A percentile compares a stretch with the other conserved stretches of the same genome.
phyloP scores from a whole-genome alignment of 2,329 filamentous ascomycete genomes.

The Aureobasidium sp. region DNA sequence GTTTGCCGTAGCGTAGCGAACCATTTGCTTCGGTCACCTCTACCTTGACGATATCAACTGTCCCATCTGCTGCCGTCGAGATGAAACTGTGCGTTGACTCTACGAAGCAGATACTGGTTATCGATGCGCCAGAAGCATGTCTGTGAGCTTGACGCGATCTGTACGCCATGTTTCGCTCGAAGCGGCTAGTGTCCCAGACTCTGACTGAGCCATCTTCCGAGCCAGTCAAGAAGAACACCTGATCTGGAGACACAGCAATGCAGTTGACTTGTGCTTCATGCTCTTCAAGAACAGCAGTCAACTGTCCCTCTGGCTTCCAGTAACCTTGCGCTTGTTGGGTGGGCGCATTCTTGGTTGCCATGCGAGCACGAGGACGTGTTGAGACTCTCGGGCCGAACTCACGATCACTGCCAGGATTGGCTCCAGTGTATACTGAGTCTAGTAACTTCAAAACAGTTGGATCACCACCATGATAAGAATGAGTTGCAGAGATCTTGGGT shows the following conservation, averaged over 20 bases:
- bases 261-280: conserved; percentile 77
- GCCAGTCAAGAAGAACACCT: conserved; percentile 88
- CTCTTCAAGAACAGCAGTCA: conserved; percentile 85
- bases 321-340: conserved; percentile 43
- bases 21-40: conserved; percentile 53
- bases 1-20: conserved; percentile 63
- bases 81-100: conserved; percentile 92
- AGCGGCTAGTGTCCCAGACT: conserved; percentile 82
- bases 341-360: conserved; percentile 55
- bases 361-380: conserved; percentile 37
- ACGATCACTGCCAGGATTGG: conserved; percentile 52
- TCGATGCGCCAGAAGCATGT: conserved; percentile 62
- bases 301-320: conserved; percentile 77
- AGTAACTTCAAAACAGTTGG: conserved; percentile 58
- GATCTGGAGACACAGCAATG: conserved; percentile 77
- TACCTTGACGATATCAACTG: conserved; percentile 83
- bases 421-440: conserved; percentile 72
- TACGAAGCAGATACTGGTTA: conserved; percentile 81
- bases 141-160: conserved; percentile 79
- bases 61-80: conserved; percentile 83
- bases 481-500: conserved; percentile 49
- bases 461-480: conserved; percentile 78
- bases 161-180: conserved; percentile 87
- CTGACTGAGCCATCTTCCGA: conserved; percentile 87
- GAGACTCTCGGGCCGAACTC: conserved; percentile 63